phyloP scores from a whole-genome alignment of 2,329 filamentous ascomycete species.

The Sporothrix euskadiensis region DNA sequence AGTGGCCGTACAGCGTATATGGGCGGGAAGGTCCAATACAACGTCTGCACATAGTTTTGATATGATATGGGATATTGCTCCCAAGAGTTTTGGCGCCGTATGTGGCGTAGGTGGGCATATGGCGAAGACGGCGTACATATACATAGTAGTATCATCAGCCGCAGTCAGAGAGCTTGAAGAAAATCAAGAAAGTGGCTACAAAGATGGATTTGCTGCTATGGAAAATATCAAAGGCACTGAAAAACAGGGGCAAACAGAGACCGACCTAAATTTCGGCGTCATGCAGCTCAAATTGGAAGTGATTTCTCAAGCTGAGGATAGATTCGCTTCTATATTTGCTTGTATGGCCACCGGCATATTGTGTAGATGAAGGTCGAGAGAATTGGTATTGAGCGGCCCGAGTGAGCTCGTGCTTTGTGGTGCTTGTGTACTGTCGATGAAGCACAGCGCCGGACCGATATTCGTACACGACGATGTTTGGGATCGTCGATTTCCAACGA shows the following conservation, averaged over 20 bases:
- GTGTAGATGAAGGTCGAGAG: neutral
- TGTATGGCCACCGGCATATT: neutral
- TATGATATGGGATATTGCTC: neutral
- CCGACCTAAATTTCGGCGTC: neutral
- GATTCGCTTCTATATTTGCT: neutral
- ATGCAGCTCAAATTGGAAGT: conserved; percentile 11
- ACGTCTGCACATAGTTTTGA: neutral
- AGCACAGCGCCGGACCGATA: neutral
- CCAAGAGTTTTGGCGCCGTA: neutral
- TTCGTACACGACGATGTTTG: no score
- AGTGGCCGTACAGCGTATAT: neutral
- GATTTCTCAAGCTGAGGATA: neutral
- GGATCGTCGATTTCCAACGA: neutral
- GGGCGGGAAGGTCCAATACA: neutral
- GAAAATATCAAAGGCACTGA: neutral
- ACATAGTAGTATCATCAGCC: no score
- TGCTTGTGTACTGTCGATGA: neutral
- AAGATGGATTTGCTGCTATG: neutral
- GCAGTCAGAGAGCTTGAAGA: neutral
- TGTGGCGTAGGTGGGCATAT: neutral
- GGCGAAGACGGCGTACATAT: neutral
- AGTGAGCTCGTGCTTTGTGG: no score
- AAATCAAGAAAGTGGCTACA: neutral
- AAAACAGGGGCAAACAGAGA: neutral
- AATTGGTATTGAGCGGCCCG: neutral